Evolutionary conservation across 1,284 basidiomycete species (phyloP), one percentile per base, ranked within the genome.

Genomic region (Coniferiporia weirii): DNA sequence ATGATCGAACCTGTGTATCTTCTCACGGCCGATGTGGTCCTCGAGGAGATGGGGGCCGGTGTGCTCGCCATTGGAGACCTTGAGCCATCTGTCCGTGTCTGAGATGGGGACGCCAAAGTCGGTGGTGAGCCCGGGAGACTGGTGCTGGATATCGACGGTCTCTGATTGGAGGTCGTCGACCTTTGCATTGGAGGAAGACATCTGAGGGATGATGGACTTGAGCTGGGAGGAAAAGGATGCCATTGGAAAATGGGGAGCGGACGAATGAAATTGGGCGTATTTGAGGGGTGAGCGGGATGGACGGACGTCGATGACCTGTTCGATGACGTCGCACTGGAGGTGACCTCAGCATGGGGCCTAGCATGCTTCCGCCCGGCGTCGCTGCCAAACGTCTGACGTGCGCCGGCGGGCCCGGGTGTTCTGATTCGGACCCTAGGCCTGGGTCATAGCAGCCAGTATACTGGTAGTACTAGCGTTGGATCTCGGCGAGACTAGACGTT

Each of bases 1-100:
- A 66, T 91, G 90, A 69, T 91, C 89, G 66, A 92, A 92, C 34
- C 85, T 80, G 56, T 82, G 81, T 36, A 91, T 82, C 72, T 91
- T 89, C 72, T 89, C 85, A 64, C 85, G 78, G 0, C 75, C 81
- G 62, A 85, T 76, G 61, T 86, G 83, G 66, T 88, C 86, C 66
- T 89, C 87, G 13, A 88, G 77, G 1, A 88, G 72, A 53, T 76
- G 75, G 2, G 85, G 81, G 0, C 84, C 86, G 2, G 74, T 68
- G 50, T 66, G 62, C 20, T 70, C 63, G 19, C 76, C 79, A 56
- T 79, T 69, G 4, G 75, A 67, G 12, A 76, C 78, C 67, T 78
- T 81, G 38, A 87, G 70, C 87, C 86, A 88, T 61, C 81, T 81
- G 66, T 89, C 84, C 0, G 85, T 83, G 64, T 89, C 76, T 0